These are phyloP conservation scores for Xylaria longipes DNA, from an alignment of 495 filamentous ascomycete genomes.

Conservation along the genomic window DNA sequence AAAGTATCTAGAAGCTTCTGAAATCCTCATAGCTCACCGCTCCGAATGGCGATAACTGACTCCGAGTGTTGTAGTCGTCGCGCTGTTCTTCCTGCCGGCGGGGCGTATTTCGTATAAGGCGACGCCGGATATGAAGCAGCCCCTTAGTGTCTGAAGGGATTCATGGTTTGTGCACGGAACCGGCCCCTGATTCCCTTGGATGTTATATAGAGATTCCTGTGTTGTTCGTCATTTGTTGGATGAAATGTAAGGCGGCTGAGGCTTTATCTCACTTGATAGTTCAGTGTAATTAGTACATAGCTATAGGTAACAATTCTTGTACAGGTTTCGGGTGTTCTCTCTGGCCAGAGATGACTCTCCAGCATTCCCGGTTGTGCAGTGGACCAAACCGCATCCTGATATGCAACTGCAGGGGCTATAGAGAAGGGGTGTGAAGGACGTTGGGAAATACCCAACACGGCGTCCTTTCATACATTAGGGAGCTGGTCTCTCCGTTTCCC, in stretches of 20 bases:
- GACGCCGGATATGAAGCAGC: constrained; percentile 45
- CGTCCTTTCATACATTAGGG: not conserved
- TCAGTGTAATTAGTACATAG: constrained; percentile 11
- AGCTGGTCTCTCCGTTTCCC: not conserved
- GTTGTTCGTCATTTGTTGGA: not conserved
- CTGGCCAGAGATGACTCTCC: not conserved
- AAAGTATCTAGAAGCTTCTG: no score
- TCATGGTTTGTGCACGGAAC: not conserved
- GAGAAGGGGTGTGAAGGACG: not conserved
- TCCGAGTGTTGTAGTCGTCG: no score
- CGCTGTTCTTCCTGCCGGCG: constrained; percentile 52
- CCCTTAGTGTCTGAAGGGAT: constrained; percentile 29
- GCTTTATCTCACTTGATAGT: not conserved
- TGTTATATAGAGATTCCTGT: not conserved
- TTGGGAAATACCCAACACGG: not conserved
- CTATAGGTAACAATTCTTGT: constrained; percentile 11
- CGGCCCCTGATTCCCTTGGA: not conserved
- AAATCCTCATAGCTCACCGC: no score
- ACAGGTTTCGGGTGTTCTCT: constrained; percentile 5
- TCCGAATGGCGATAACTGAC: no score
- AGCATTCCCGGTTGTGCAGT: not conserved
- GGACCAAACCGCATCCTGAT: not conserved
- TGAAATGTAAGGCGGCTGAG: not conserved
- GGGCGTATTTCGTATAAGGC: constrained; percentile 51
- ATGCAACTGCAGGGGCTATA: not conserved